phyloP scores from a whole-genome alignment of 1,284 basidiomycete genomes.

The Kalmanozyma brasiliensis region DNA sequence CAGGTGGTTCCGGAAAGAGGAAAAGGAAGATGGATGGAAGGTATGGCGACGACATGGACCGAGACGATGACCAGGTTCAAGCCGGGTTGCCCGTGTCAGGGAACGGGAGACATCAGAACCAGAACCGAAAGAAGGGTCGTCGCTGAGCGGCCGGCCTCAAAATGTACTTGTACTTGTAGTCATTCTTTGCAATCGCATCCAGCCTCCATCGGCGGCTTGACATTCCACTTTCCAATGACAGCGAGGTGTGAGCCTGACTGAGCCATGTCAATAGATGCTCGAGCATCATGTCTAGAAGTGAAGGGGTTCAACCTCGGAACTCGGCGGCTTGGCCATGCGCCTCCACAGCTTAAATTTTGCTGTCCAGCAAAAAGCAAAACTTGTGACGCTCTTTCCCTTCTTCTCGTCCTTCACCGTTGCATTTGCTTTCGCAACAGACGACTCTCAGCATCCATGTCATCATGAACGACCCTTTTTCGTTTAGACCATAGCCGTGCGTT shows the following conservation, averaged over 20 bases:
- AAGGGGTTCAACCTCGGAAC: not conserved
- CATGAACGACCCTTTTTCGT: no score
- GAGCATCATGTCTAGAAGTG: not conserved
- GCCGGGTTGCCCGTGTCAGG: conserved; percentile 42
- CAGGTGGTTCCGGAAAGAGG: conserved; percentile 57
- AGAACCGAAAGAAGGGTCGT: conserved; percentile 37
- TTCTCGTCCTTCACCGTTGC: not conserved
- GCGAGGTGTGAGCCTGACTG: not conserved
- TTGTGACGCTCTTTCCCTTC: not conserved
- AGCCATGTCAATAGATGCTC: not conserved
- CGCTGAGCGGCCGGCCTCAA: conserved; percentile 10
- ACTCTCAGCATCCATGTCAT: no score
- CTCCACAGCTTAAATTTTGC: not conserved
- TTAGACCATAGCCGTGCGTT: no score
- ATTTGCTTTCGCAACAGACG: no score
- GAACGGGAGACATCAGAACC: conserved; percentile 28
- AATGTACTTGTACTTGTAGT: conserved; percentile 11
- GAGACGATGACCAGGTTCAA: conserved; percentile 64
- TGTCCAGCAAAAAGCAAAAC: conserved; percentile 3
- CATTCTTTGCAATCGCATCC: not conserved
- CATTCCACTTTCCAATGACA: no score
- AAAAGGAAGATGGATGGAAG: conserved; percentile 54
- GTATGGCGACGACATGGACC: conserved; percentile 61
- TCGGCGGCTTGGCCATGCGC: not conserved
- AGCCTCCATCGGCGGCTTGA: no score